phyloP scores from a whole-genome alignment of 2,329 filamentous ascomycete genomes.

The Tympanopsis confertula region DNA sequence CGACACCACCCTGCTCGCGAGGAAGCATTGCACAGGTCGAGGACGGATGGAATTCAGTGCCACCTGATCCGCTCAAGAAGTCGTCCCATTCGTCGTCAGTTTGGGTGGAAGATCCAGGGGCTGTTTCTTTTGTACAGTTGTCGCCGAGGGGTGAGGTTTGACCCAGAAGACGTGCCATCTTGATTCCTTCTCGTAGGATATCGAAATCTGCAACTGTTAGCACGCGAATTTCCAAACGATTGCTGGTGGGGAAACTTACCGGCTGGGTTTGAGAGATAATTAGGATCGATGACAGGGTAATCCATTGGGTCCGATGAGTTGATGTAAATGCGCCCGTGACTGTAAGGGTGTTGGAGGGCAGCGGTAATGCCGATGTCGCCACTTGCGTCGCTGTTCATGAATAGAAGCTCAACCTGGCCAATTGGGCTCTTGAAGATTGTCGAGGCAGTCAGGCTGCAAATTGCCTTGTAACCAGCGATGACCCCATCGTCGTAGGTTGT shows the following conservation, averaged over 20 bases:
- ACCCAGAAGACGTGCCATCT: neutral
- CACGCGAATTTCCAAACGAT: neutral
- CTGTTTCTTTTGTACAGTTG: neutral
- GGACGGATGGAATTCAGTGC: neutral
- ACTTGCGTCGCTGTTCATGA: too few species aligned
- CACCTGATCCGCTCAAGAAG: too few species aligned
- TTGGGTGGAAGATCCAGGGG: neutral
- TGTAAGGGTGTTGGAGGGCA: too few species aligned
- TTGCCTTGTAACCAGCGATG: too few species aligned
- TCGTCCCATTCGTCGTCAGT: neutral
- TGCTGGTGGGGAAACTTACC: neutral
- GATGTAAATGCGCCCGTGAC: neutral
- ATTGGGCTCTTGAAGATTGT: too few species aligned
- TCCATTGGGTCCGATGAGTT: neutral
- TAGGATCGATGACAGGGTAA: neutral
- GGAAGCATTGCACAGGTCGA: constrained; percentile 6
- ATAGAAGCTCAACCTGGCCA: too few species aligned
- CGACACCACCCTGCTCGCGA: constrained; percentile 6
- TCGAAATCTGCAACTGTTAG: neutral
- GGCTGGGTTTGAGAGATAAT: neutral
- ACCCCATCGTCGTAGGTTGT: too few species aligned
- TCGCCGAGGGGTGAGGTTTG: too few species aligned
- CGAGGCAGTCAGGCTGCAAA: too few species aligned
- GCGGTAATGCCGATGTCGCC: too few species aligned
- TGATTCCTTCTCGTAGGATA: neutral